Percentiles rank a stretch among this genome's conserved stretches.
These are phyloP conservation scores for Ophiorrhiza pumila DNA, from an alignment of 257 asterid genomes.

Conservation along the genomic window DNA sequence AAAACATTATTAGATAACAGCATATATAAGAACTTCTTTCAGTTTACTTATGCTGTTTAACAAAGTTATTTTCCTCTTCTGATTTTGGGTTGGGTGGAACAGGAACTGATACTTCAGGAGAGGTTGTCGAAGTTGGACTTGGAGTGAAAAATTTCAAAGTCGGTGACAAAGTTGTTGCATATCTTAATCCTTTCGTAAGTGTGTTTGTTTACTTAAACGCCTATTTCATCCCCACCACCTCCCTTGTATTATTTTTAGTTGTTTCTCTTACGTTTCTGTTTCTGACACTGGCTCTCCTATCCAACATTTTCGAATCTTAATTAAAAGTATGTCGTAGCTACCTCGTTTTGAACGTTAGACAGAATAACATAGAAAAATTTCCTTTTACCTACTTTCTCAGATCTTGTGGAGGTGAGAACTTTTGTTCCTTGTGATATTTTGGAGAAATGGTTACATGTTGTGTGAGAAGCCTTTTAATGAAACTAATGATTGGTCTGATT, in stretches of 20 bases:
- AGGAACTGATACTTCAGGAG: slow-evolving; percentile 65
- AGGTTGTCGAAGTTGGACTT: slow-evolving; percentile 52
- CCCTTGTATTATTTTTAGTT: neutral
- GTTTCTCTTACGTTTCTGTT: no score
- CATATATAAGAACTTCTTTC: neutral
- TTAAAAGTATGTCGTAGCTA: no score
- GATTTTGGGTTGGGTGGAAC: slow-evolving; percentile 16
- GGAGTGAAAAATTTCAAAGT: slow-evolving; percentile 42
- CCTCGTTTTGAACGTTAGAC: no score
- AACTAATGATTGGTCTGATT: neutral
- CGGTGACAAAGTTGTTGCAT: slow-evolving; percentile 62
- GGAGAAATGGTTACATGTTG: neutral
- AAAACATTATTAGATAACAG: neutral
- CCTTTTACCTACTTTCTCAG: neutral
- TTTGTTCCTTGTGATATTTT: neutral
- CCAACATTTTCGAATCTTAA: no score
- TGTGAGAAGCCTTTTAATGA: neutral
- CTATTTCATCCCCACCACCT: neutral
- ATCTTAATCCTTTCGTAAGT: slow-evolving; percentile 33
- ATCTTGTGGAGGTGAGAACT: neutral
- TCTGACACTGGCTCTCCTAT: no score
- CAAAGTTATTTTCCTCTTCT: neutral
- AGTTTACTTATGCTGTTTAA: neutral
- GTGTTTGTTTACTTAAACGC: neutral
- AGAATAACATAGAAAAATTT: no score